phyloP scores from a whole-genome alignment of 371 early-diverging fungal species.

The Rhizomucor miehei region DNA sequence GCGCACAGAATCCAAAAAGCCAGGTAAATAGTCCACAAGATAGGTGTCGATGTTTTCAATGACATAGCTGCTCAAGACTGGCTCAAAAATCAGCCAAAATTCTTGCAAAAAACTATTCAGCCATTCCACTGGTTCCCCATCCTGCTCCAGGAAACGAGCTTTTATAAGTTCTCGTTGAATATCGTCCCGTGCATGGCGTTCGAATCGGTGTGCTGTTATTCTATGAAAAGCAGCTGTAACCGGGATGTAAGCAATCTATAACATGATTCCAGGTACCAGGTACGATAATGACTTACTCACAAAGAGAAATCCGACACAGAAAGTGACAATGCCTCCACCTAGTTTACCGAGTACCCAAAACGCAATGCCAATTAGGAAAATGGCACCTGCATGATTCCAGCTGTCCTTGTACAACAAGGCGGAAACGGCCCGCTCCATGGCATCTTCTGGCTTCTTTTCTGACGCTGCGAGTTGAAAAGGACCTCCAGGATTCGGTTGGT shows the following conservation, averaged over 20 bases:
- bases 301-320: constrained; percentile 45
- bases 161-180: constrained; percentile 61
- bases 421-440: constrained; percentile 17
- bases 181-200: constrained; percentile 68
- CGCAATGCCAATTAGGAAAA: constrained; percentile 31
- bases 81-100: constrained; percentile 97
- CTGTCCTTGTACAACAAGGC: constrained; percentile 18
- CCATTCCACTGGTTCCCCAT: constrained; percentile 94
- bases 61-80: constrained; percentile 79
- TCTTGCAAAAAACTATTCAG: constrained; percentile 87
- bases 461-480: constrained; percentile 21
- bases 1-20: constrained; percentile 88
- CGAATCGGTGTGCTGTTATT: constrained; percentile 62
- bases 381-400: constrained; percentile 31
- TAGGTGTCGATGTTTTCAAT: constrained; percentile 74
- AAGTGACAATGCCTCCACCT: constrained; percentile 52
- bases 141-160: constrained; percentile 45
- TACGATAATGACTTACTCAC: constrained; percentile 35
- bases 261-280: background rate
- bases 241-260: background rate
- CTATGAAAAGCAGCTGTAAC: constrained; percentile 62
- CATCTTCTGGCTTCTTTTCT: constrained; percentile 19
- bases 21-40: constrained; percentile 79
- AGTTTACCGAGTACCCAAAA: constrained; percentile 42
- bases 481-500: constrained; percentile 29